Evolutionary conservation across 2,329 filamentous ascomycete genomes (phyloP).

Genomic region (Cadophora gregata): DNA sequence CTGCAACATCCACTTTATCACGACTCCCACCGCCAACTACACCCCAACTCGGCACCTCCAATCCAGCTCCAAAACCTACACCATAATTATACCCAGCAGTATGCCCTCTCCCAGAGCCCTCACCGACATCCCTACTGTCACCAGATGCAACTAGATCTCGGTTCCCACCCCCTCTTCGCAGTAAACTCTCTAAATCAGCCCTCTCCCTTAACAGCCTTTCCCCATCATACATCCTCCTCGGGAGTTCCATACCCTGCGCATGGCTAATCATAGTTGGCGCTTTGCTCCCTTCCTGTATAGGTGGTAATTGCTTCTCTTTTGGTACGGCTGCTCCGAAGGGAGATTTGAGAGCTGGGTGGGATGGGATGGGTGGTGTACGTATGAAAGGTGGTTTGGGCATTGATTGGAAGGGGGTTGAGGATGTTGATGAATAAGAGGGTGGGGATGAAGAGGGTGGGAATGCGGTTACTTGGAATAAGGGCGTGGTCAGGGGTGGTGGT

Average conservation of each 20-base stretch:
- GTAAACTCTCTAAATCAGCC: not conserved
- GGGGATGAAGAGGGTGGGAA: not conserved
- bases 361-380: too few species aligned
- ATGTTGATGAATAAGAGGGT: not conserved
- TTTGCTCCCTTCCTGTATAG: not conserved
- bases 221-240: not conserved
- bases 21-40: too few species aligned
- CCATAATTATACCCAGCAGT: not conserved
- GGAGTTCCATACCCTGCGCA: not conserved
- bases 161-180: not conserved
- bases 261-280: not conserved
- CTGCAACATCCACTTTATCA: too few species aligned
- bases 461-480: too few species aligned
- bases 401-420: too few species aligned
- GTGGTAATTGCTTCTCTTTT: too few species aligned
- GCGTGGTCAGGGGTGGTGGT: too few species aligned
- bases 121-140: not conserved
- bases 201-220: not conserved
- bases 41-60: too few species aligned
- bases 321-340: not conserved
- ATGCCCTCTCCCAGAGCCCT: not conserved
- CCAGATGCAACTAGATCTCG: too few species aligned
- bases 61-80: too few species aligned
- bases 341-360: not conserved
- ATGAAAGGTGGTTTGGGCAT: too few species aligned